phyloP scores from a whole-genome alignment of 2,329 filamentous ascomycete genomes.

The Botrytis pseudocinerea region DNA sequence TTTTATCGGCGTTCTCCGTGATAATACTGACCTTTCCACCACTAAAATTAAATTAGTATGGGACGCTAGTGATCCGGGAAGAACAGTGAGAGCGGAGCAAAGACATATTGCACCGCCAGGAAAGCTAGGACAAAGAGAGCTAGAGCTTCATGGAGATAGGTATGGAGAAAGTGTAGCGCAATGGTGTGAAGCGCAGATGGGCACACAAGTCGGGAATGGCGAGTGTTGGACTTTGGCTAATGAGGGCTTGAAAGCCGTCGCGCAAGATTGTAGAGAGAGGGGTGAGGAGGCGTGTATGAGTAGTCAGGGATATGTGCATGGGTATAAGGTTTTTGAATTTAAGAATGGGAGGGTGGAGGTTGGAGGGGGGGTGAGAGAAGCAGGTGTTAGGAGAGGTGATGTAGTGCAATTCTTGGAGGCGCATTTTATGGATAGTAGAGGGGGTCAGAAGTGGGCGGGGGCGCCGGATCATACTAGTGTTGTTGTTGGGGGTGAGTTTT shows the following conservation, averaged over 20 bases:
- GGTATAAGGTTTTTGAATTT: constrained; percentile 39
- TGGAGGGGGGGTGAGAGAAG: constrained; percentile 32
- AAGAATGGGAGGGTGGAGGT: constrained; percentile 29
- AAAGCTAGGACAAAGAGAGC: constrained; percentile 30
- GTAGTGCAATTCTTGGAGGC: constrained; percentile 42
- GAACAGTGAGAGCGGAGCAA: constrained; percentile 41
- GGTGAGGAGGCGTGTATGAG: constrained; percentile 40
- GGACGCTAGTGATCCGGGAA: constrained; percentile 40
- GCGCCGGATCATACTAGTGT: constrained; percentile 42
- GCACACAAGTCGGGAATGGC: constrained; percentile 42
- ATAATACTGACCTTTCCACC: constrained; percentile 38
- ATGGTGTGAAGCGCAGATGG: constrained; percentile 40
- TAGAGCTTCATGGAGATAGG: constrained; percentile 29
- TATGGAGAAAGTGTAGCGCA: constrained; percentile 40
- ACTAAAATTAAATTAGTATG: constrained; percentile 43
- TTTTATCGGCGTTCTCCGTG: constrained; percentile 40
- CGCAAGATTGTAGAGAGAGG: constrained; percentile 27
- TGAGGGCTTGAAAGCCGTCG: constrained; percentile 38
- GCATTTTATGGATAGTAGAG: constrained; percentile 37
- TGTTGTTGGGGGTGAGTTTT: constrained; percentile 31
- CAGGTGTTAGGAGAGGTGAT: constrained; percentile 41
- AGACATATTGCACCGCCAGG: constrained; percentile 40
- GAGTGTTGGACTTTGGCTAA: constrained; percentile 45
- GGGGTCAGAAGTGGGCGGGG: constrained; percentile 38
- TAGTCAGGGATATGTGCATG: constrained; percentile 40